Percentiles rank a stretch among this genome's conserved stretches.
phyloP scores from a whole-genome alignment of 257 asterid genomes.

The Jacaranda mimosifolia region DNA sequence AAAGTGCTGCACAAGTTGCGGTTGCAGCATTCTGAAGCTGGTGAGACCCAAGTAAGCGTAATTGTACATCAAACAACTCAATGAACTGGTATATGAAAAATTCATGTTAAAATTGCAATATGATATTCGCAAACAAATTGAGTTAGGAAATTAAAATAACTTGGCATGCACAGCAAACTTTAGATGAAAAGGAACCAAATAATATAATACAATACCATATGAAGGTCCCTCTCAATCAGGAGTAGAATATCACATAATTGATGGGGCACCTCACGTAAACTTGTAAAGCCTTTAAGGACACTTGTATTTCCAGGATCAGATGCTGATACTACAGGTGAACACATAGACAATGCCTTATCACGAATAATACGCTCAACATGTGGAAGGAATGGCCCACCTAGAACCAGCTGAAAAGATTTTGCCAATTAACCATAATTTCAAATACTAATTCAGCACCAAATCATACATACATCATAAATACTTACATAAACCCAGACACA shows the following conservation, averaged over 20 bases:
- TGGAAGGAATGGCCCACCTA: conserved; percentile 96
- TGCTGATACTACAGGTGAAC: conserved; percentile 85
- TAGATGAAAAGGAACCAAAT: conserved; percentile 13
- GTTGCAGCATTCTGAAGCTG: conserved; percentile 94
- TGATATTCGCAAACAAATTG: background rate
- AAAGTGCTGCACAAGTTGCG: conserved; percentile 88
- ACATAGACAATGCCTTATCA: conserved; percentile 68
- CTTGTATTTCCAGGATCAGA: conserved; percentile 84
- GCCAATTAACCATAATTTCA: conserved; percentile 38
- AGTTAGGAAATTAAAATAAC: conserved; percentile 4
- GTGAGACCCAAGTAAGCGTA: conserved; percentile 84
- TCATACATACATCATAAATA: too few species aligned
- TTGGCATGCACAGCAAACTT: conserved; percentile 15
- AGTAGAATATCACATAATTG: conserved; percentile 83
- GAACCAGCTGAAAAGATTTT: conserved; percentile 66
- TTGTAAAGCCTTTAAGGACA: conserved; percentile 61
- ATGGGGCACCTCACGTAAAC: conserved; percentile 51
- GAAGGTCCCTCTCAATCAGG: conserved; percentile 63
- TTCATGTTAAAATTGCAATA: conserved; percentile 22
- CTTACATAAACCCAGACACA: background rate
- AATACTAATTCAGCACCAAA: conserved; percentile 14
- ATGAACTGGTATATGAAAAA: conserved; percentile 52
- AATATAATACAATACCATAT: conserved; percentile 52
- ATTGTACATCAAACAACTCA: conserved; percentile 69
- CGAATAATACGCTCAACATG: conserved; percentile 81